Evolutionary conservation across 2,329 filamentous ascomycete species (phyloP).

Genomic region (Calycina herbarum): DNA sequence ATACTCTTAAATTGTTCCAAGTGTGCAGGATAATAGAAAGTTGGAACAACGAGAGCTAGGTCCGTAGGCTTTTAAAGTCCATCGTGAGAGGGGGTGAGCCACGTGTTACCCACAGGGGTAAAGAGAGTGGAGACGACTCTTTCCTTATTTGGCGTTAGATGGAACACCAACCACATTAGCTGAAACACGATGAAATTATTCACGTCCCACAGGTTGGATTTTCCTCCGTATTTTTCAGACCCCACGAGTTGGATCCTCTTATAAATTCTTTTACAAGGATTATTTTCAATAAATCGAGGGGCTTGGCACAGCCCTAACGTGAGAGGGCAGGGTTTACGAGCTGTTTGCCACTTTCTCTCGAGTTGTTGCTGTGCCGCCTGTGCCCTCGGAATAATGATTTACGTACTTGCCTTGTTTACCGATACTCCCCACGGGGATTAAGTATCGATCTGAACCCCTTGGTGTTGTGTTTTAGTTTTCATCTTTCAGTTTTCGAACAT

Average conservation of each 20-base stretch:
- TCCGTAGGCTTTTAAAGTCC: too few relatives aligned
- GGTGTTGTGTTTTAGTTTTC: neutral
- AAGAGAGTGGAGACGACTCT: neutral
- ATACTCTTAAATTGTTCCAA: too few relatives aligned
- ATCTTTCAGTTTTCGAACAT: neutral
- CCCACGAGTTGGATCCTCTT: neutral
- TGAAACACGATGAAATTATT: neutral
- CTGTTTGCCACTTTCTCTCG: neutral
- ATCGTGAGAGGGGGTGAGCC: too few relatives aligned
- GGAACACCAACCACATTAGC: neutral
- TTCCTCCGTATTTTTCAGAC: neutral
- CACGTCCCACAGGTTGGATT: neutral
- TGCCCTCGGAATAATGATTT: neutral
- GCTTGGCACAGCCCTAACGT: neutral
- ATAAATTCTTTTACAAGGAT: neutral
- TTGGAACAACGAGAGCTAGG: too few relatives aligned
- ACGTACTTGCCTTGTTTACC: neutral
- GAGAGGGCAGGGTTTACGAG: neutral
- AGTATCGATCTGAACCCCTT: neutral
- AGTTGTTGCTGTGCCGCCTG: constrained; percentile 1
- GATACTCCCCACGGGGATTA: neutral
- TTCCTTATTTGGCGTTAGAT: neutral
- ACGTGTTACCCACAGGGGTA: neutral
- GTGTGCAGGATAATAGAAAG: too few relatives aligned
- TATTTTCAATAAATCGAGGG: neutral